These are phyloP conservation scores for Ophiocordyceps sinensis DNA, from an alignment of 2,329 filamentous ascomycete genomes.

Conservation along the genomic window DNA sequence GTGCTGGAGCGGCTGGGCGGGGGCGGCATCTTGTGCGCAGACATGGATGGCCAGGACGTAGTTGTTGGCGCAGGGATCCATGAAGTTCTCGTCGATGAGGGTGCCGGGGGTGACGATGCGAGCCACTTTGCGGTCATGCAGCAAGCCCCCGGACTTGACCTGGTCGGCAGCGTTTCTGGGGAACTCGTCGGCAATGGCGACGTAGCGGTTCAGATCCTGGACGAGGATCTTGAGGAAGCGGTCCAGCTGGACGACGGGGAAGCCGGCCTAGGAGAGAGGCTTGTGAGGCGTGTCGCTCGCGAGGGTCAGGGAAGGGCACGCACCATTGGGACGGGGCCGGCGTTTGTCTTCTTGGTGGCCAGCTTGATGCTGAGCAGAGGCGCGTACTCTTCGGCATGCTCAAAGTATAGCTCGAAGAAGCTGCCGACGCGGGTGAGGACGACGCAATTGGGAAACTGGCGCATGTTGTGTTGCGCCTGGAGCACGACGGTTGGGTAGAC, in stretches of 20 bases:
- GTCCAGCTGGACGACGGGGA: conserved; percentile 85
- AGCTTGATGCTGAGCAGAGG: conserved; percentile 81
- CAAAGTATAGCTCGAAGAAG: conserved; percentile 97
- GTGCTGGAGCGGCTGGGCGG: too few relatives aligned
- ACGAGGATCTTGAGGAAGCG: conserved; percentile 87
- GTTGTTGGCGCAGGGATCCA: conserved; percentile 88
- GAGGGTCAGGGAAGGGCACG: too few relatives aligned
- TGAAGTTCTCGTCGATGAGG: conserved; percentile 92
- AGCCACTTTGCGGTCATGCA: conserved; percentile 74
- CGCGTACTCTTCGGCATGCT: conserved; percentile 81
- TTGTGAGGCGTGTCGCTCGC: not conserved
- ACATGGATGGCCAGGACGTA: conserved; percentile 74
- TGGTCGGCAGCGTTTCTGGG: conserved; percentile 56
- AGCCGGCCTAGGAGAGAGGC: conserved; percentile 52
- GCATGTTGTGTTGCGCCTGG: conserved; percentile 80
- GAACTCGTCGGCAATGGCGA: conserved; percentile 90
- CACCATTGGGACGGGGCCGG: conserved; percentile 76
- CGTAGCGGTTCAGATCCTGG: conserved; percentile 77
- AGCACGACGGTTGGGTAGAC: conserved; percentile 77
- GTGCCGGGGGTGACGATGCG: conserved; percentile 90
- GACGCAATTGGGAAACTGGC: conserved; percentile 80
- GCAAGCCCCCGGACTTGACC: conserved; percentile 59
- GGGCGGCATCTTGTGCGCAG: not conserved
- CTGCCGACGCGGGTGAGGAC: conserved; percentile 82
- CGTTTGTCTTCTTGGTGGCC: conserved; percentile 63